Base-by-base conservation (phyloP, 106 monocot species). In the Iris macrosiphon region DNA sequence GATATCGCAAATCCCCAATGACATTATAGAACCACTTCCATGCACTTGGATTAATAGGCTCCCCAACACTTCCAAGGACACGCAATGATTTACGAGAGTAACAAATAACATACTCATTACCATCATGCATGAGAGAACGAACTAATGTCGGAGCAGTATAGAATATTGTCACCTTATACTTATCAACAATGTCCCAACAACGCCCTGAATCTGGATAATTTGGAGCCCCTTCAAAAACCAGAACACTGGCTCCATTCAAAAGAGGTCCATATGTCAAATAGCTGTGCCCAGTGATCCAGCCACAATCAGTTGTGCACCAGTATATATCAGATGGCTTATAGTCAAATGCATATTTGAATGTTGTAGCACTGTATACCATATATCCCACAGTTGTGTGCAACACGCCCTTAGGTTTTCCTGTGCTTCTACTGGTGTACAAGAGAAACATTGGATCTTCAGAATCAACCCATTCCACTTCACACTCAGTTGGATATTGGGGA, bases 301-400 rank as follows among this genome's bases (percentile, higher is more conserved):
- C 98, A 72, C 98, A 98, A 47, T 98, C 98, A 47, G 98, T 91
- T 65, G 91, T 98, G 43, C 98, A 98, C 98, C 98, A 98, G 67
- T 98, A 98, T 58, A 98, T 68, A 73, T 98, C 98, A 24, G 80
- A 71, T 57, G 91, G 78, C 58, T 98, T 98, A 62, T 98, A 87
- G 65, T 98, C 98, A 57, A 98, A 98, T 45, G 98, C 91, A 80
- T 98, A 98, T 65, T 87, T 98, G 62, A 98, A 98, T n/a, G 98
- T 98, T 25, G 83, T 87, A 60, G 98, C 98, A 38, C 78, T 70
- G 48, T 98, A 98, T n/a, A 98, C 61, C 98, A 98, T 98, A 60
- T 98, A 98, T 39, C 98, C 98, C 25, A 87, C 98, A 53, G 87
- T 87, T 11, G 98, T 98, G 59, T 98, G 98, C 49, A 98, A 50